phyloP scores from a whole-genome alignment of 129 eudicot genomes.

The Erigeron canadensis region DNA sequence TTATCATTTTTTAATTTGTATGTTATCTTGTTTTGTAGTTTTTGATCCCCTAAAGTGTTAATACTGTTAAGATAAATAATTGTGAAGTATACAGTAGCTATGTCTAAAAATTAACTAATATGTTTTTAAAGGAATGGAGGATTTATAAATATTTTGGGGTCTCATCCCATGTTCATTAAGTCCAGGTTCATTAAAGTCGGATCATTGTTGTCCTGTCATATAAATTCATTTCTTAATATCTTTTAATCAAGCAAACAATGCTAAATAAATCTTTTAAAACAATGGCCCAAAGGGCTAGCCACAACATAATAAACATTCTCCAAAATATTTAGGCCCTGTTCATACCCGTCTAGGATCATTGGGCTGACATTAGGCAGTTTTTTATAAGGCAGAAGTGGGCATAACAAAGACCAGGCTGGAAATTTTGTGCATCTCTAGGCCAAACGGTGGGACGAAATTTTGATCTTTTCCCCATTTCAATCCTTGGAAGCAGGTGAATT shows the following conservation, averaged over 20 bases:
- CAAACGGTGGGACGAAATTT: background rate
- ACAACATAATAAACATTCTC: background rate
- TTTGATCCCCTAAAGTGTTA: too few relatives aligned
- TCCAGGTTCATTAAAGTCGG: slow-evolving; percentile 6
- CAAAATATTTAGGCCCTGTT: background rate
- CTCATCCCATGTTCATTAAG: too few relatives aligned
- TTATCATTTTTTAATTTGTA: too few relatives aligned
- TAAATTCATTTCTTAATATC: background rate
- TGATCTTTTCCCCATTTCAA: slow-evolving; percentile 17
- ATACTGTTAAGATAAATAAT: too few relatives aligned
- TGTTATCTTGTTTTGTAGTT: too few relatives aligned
- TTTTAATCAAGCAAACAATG: background rate
- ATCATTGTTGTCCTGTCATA: background rate
- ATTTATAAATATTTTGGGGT: too few relatives aligned
- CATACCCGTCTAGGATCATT: slow-evolving; percentile 3
- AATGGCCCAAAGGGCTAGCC: background rate
- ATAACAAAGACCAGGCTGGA: background rate
- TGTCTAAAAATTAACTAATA: background rate
- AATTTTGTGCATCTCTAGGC: slow-evolving; percentile 9
- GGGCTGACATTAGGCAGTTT: slow-evolving; percentile 8
- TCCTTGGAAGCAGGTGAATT: slow-evolving; percentile 62
- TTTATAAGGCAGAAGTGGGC: background rate
- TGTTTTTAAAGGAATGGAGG: background rate
- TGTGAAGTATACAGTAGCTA: too few relatives aligned
- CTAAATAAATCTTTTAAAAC: background rate